These are phyloP conservation scores for Cercospora sesami DNA, from an alignment of 2,329 filamentous ascomycete genomes.

Conservation along the genomic window DNA sequence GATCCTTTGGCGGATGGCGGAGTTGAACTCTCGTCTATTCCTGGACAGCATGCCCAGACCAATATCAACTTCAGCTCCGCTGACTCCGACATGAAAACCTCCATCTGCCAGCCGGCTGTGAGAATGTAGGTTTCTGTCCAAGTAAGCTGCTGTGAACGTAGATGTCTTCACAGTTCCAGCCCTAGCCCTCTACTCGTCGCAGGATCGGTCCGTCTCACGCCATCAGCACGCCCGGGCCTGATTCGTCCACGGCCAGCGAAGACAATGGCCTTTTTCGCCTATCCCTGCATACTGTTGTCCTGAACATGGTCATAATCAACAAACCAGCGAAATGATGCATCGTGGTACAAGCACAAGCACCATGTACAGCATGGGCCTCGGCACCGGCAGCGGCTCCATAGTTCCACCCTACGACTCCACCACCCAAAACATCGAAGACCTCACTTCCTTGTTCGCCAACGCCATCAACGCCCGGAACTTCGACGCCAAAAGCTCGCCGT, in stretches of 20 bases:
- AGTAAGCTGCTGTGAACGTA: neutral
- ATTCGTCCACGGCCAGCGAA: neutral
- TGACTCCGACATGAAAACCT: neutral
- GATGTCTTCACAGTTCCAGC: neutral
- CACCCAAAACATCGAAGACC: neutral
- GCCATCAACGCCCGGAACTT: slow-evolving; percentile 1
- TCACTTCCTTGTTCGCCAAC: neutral
- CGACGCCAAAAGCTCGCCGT: neutral
- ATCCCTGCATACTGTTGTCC: neutral
- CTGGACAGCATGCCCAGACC: neutral
- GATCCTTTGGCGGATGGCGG: neutral
- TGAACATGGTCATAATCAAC: neutral
- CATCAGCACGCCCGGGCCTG: neutral
- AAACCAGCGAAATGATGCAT: neutral
- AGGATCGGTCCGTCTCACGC: neutral
- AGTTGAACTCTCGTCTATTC: neutral
- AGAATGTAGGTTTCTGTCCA: neutral
- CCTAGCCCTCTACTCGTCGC: neutral
- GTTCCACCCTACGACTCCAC: neutral
- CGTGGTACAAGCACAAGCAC: neutral
- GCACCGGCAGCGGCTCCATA: neutral
- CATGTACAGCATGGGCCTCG: neutral
- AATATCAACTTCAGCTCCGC: neutral
- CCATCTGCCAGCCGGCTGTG: neutral
- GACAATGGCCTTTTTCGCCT: neutral